A percentile compares a stretch with the other conserved stretches of the same genome.
Conservation (phyloP, 331 rosid genomes). For the Pyracantha coccinea region DNA sequence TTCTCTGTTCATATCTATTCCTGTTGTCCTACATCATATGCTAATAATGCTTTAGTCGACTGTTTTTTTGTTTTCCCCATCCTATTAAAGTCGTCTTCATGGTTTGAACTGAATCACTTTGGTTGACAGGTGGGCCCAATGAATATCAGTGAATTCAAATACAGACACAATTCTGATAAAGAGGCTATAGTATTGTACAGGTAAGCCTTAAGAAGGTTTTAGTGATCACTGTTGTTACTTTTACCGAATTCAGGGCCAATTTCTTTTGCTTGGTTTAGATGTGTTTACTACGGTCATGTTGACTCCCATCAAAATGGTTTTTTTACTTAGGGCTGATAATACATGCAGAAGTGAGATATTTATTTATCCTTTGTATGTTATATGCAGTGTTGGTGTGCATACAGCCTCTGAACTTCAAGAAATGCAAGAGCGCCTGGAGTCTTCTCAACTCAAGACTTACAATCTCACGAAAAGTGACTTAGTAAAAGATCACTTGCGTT, state of each 20-base stretch:
- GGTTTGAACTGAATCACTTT: slow-evolving; percentile 11
- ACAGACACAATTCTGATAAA: slow-evolving; percentile 52
- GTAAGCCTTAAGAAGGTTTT: slow-evolving; percentile 22
- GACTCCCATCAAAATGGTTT: neutral
- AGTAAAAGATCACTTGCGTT: slow-evolving; percentile 89
- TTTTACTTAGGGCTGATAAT: neutral
- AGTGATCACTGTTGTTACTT: neutral
- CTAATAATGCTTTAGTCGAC: neutral
- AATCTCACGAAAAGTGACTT: slow-evolving; percentile 78
- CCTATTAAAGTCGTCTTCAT: neutral
- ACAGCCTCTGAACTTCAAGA: slow-evolving; percentile 55
- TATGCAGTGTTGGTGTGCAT: slow-evolving; percentile 81
- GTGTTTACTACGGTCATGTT: neutral
- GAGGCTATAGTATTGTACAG: slow-evolving; percentile 81
- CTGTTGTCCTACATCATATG: neutral
- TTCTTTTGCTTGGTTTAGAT: neutral
- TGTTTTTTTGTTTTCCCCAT: neutral
- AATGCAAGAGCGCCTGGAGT: slow-evolving; percentile 53
- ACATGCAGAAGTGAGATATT: neutral
- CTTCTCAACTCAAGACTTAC: slow-evolving; percentile 51
- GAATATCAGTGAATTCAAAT: slow-evolving; percentile 88
- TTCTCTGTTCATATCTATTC: neutral
- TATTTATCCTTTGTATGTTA: slow-evolving; percentile 1
- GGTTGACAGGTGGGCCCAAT: slow-evolving; percentile 66
- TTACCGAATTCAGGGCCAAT: neutral